Evolutionary conservation across 2,329 filamentous ascomycete genomes (phyloP), one percentile per base, ranked within the genome.

Genomic region (Grosmannia huntii): DNA sequence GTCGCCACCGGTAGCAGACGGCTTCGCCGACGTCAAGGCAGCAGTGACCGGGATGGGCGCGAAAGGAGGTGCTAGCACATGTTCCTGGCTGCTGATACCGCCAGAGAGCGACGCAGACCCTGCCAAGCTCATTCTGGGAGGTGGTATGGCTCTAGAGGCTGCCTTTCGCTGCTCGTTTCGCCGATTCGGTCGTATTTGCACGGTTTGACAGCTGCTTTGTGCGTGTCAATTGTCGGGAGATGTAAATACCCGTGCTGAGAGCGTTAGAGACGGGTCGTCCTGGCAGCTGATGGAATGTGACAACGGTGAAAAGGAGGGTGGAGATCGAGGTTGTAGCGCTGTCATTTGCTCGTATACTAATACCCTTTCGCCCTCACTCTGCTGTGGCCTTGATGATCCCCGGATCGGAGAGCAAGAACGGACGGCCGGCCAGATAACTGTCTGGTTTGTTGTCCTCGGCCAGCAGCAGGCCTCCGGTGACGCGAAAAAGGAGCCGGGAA

Each of bases 1-100:
- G n/a, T 19, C 48, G 38, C 31, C n/a, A 14, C 9, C 46, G 23
- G 7, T 23, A 5, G 53, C 31, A 54, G 11, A 14, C 41, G 27
- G 11, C 27, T 33, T 36, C 38, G 53, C 19, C 33, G 27, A 16
- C 31, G 53, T 33, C 31, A 33, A n/a, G 5, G 28, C 44, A 4
- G 21, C 19, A 19, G 23, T 46, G n/a, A 33, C 27, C 27, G 59
- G 31, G 36, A 55, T 50, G 7, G 59, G 60, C 31, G 63, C 61
- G 27, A 65, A 65, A 3, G 64, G 62, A 14, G 61, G 58, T 9
- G 60, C 63, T 25, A 62, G 57, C 1, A 57, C 57, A 16, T 57
- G 59, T 19, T 55, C 53, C 36, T 59, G 60, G 57, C 60, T 52
- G 44, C 57, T 57, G 31, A 56, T 33, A 25, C 56, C 57, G 60